phyloP scores from a whole-genome alignment of 345 rosid species.

The Aquilaria sinensis region DNA sequence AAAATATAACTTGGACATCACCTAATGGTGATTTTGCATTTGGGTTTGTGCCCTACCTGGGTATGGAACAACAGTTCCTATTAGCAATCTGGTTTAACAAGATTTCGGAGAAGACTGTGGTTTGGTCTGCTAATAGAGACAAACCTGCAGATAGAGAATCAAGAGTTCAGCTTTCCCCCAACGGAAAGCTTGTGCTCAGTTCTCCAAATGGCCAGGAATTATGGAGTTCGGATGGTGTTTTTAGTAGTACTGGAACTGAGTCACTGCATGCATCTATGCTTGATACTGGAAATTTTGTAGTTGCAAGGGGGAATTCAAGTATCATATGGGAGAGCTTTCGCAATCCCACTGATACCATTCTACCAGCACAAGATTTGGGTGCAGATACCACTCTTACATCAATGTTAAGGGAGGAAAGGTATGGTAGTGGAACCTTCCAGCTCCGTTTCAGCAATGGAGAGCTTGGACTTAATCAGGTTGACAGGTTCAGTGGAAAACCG shows the following conservation, averaged over 20 bases:
- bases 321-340: conserved; percentile 30
- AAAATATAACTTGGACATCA: conserved; percentile 2
- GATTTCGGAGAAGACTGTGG: not conserved
- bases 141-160: not conserved
- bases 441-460: conserved; percentile 18
- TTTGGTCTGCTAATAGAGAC: conserved; percentile 9
- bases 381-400: conserved; percentile 15
- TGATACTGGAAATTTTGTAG: conserved; percentile 27
- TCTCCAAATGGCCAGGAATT: not conserved
- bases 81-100: conserved; percentile 9
- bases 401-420: conserved; percentile 6
- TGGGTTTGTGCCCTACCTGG: conserved; percentile 5
- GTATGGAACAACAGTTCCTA: not conserved
- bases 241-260: not conserved
- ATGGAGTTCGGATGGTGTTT: not conserved
- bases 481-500: conserved; percentile 6
- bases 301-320: conserved; percentile 6
- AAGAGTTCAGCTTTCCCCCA: conserved; percentile 1
- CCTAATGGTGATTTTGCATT: conserved; percentile 6
- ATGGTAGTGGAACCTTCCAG: conserved; percentile 23
- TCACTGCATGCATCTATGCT: conserved; percentile 2
- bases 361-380: conserved; percentile 29
- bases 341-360: conserved; percentile 30
- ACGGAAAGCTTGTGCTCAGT: not conserved
- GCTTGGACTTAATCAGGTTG: conserved; percentile 15